These are phyloP conservation scores for Candida suzukii DNA, from an alignment of 805 yeast species.

Conservation along the genomic window DNA sequence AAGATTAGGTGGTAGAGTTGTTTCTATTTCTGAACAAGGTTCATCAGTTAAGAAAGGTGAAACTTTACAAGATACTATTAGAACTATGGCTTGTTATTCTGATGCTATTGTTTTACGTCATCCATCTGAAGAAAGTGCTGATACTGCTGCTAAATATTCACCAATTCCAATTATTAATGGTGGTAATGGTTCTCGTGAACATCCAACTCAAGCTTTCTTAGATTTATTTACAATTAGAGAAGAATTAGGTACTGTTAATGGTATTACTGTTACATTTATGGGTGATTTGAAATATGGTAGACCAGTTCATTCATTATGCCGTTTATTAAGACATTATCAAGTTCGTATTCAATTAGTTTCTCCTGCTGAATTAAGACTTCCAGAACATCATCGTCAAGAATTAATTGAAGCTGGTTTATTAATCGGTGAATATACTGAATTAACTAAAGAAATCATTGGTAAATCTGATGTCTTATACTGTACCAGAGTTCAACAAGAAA, in stretches of 20 bases:
- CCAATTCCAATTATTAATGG: slow-evolving; percentile 97
- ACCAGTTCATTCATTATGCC: slow-evolving; percentile 94
- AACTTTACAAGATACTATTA: slow-evolving; percentile 91
- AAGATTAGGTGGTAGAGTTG: slow-evolving; percentile 96
- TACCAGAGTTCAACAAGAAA: slow-evolving; percentile 96
- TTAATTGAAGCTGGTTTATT: slow-evolving; percentile 63
- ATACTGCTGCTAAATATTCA: slow-evolving; percentile 90
- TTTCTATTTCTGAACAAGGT: slow-evolving; percentile 73
- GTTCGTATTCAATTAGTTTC: slow-evolving; percentile 88
- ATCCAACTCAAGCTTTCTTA: slow-evolving; percentile 97
- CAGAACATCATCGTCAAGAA: slow-evolving; percentile 63
- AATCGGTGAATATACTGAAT: slow-evolving; percentile 62
- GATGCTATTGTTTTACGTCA: slow-evolving; percentile 98
- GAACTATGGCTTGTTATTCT: slow-evolving; percentile 90
- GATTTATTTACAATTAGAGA: slow-evolving; percentile 98
- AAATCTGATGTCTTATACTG: slow-evolving; percentile 94
- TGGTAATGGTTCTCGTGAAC: slow-evolving; percentile 97
- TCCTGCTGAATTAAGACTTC: slow-evolving; percentile 83
- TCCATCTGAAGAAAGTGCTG: slow-evolving; percentile 87
- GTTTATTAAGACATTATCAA: slow-evolving; percentile 84
- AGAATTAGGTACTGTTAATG: slow-evolving; percentile 97
- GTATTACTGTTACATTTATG: slow-evolving; percentile 96
- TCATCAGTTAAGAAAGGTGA: slow-evolving; percentile 99
- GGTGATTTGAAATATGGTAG: slow-evolving; percentile 98
- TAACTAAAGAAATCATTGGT: slow-evolving; percentile 81